phyloP scores from a whole-genome alignment of 768 basidiomycete species.

The Lactarius indigo region DNA sequence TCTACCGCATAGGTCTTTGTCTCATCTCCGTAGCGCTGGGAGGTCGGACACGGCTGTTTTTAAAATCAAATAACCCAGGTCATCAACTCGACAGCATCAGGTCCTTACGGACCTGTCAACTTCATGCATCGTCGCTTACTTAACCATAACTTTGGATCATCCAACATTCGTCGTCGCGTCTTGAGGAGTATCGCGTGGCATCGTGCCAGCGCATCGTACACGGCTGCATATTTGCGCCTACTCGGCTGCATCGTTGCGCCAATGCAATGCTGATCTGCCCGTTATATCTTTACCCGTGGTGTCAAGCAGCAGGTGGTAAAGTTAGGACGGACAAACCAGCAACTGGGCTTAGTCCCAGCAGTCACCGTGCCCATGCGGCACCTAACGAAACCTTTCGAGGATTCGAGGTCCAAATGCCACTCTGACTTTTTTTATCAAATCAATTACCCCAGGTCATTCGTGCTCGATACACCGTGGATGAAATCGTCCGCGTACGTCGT shows the following conservation, averaged over 20 bases:
- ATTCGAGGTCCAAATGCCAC: neutral
- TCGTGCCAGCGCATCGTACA: too few species aligned
- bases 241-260: neutral
- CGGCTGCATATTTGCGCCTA: neutral
- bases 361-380: neutral
- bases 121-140: neutral
- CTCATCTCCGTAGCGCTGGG: slow-evolving; percentile 3
- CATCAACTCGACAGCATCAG: slow-evolving; percentile 1
- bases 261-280: neutral
- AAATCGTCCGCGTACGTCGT: neutral
- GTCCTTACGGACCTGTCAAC: slow-evolving; percentile 6
- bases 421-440: neutral
- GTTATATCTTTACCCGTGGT: neutral
- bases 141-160: neutral
- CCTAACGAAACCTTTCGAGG: neutral
- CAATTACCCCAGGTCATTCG: neutral
- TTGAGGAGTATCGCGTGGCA: neutral
- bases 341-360: neutral
- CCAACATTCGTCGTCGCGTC: neutral
- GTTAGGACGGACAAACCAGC: neutral
- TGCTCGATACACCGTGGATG: neutral
- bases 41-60: slow-evolving; percentile 16
- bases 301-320: neutral
- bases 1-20: neutral
- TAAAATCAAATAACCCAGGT: slow-evolving; percentile 21